Evolutionary conservation across 257 asterid species (phyloP), one percentile per base, ranked within the genome.

Genomic region (Thymus mandschuricus): DNA sequence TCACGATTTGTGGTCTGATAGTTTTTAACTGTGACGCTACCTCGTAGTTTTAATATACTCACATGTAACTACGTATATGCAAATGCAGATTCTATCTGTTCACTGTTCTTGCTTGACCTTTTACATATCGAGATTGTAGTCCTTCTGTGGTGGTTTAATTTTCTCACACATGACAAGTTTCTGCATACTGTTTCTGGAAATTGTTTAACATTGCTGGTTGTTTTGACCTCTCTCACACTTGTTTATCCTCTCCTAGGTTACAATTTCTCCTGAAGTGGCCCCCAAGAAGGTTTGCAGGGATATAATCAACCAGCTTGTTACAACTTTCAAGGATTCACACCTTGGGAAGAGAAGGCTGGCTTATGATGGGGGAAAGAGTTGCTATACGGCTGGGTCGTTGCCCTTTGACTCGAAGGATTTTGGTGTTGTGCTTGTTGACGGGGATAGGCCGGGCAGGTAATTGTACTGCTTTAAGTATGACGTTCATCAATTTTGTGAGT

Each of bases 321-420:
- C 12, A 0, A 55, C 52, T 0, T 87, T 54, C 41, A 28, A 40
- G 0, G 56, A 64, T 2, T 83, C 96, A 0, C 88, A 87, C 58
- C 11, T 93, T 78, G 90, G 94, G 0, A 69, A 66, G 29, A 49
- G 76, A n/a, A 31, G 0, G 61, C 33, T 93, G 1, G 98, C 96
- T 0, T 93, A 87, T 51, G 98, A 93, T 66, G 97, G 98, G 0
- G 40, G 92, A 2, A 93, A 91, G 41, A 87, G 90, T 71, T 88
- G 75, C 35, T 93, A 89, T 48, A 68, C 90, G 33, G 97, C 96
- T 0, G 96, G 96, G 1, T 54, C 70, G 4, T 64, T 93, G 73
- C 97, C 98, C 0, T 93, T 93, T 44, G 0, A 30, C 0, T 86
- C 95, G 0, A 86, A 86, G 74, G 97, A 91, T 34, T 93, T 93